These are phyloP conservation scores for Lyophyllum decastes DNA, from an alignment of 768 basidiomycete species.

Conservation along the genomic window DNA sequence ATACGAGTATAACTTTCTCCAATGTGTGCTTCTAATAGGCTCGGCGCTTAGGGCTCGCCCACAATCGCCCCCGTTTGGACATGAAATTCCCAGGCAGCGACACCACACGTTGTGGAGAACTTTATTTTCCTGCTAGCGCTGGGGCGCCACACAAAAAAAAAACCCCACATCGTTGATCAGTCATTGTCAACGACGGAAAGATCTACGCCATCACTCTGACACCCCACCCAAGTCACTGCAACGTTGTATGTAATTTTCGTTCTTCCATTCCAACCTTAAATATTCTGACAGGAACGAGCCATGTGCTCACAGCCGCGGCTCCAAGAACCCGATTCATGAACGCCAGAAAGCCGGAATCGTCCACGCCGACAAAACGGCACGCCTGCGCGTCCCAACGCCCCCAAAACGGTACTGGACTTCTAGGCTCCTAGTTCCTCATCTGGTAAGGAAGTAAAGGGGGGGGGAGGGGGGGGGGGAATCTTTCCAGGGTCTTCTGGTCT, in stretches of 20 bases:
- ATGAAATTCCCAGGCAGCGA: background rate
- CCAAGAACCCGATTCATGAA: background rate
- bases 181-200: background rate
- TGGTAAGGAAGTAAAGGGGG: too few relatives aligned
- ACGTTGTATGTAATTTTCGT: background rate
- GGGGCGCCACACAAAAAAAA: background rate
- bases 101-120: background rate
- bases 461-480: too few relatives aligned
- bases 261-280: slow-evolving; percentile 7
- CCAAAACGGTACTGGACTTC: too few relatives aligned
- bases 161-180: too few relatives aligned
- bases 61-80: background rate
- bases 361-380: too few relatives aligned
- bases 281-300: background rate
- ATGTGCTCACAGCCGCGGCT: background rate
- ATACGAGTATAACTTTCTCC: background rate
- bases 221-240: too few relatives aligned
- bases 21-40: background rate
- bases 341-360: background rate
- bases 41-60: background rate
- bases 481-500: too few relatives aligned
- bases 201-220: too few relatives aligned
- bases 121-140: background rate
- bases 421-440: too few relatives aligned
- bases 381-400: too few relatives aligned